Percentiles rank a stretch among this genome's conserved stretches.
Conservation (phyloP, 2,329 filamentous ascomycete genomes). For the Aureobasidium vineae region DNA sequence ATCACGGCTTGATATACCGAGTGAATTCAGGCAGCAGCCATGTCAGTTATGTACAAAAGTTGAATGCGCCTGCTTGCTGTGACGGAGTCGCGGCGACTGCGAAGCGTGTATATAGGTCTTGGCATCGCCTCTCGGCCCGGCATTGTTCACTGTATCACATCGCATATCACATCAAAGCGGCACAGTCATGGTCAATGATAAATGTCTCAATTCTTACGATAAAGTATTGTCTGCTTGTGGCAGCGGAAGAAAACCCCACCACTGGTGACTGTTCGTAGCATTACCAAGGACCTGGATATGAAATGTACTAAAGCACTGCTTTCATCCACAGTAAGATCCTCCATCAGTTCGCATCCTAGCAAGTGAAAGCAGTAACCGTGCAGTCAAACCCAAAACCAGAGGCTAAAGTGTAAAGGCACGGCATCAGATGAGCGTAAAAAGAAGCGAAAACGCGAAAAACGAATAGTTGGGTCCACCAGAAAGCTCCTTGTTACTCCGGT, state of each 20-base stretch:
- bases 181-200: neutral
- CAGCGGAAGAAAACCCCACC: neutral
- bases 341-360: conserved; percentile 9
- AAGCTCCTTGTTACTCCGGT: conserved; percentile 16
- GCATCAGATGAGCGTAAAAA: conserved; percentile 3
- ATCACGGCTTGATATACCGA: neutral
- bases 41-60: neutral
- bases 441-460: conserved; percentile 5
- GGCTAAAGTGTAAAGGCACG: neutral
- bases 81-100: conserved; percentile 6
- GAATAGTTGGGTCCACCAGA: conserved; percentile 2
- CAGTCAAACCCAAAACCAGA: neutral
- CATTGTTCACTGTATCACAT: neutral
- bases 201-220: neutral
- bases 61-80: neutral
- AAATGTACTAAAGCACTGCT: neutral
- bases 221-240: neutral
- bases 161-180: neutral
- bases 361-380: conserved; percentile 4
- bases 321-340: neutral
- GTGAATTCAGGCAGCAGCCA: neutral
- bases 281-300: neutral
- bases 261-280: neutral
- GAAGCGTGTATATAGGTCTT: neutral
- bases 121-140: neutral